These are phyloP conservation scores for Naganishia antarctica DNA, from an alignment of 768 basidiomycete genomes.

Conservation along the genomic window DNA sequence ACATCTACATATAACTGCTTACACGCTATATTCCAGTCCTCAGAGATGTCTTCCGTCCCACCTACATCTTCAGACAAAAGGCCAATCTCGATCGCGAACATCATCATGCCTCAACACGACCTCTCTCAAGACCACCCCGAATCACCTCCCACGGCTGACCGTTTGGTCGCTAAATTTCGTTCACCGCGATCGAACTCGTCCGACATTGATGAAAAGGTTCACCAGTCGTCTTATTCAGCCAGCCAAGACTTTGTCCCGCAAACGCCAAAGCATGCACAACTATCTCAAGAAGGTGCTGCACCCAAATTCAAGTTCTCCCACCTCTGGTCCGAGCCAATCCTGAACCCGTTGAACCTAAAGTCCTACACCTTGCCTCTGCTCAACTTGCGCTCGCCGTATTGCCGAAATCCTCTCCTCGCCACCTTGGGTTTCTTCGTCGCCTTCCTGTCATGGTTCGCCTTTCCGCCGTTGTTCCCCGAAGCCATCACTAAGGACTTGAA, in stretches of 20 bases:
- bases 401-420: conserved; percentile 56
- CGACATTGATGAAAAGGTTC: conserved; percentile 10
- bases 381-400: conserved; percentile 54
- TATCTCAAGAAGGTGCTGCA: not conserved
- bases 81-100: not conserved
- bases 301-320: conserved; percentile 23
- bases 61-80: not conserved
- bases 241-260: conserved; percentile 5
- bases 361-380: conserved; percentile 57
- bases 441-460: conserved; percentile 59
- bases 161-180: not conserved
- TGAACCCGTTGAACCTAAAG: conserved; percentile 58
- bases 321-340: conserved; percentile 20
- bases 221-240: not conserved
- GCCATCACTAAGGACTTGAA: conserved; percentile 58
- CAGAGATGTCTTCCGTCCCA: not conserved
- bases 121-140: conserved; percentile 17
- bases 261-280: conserved; percentile 4
- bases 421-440: conserved; percentile 57
- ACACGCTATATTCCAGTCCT: not conserved
- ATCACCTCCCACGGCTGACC: not conserved
- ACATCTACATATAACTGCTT: not conserved
- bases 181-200: conserved; percentile 4
- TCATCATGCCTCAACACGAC: conserved; percentile 12
- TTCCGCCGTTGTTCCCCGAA: conserved; percentile 60